Base-by-base conservation (phyloP, 1,284 basidiomycete genomes). In the Quambalaria eucalypti region DNA sequence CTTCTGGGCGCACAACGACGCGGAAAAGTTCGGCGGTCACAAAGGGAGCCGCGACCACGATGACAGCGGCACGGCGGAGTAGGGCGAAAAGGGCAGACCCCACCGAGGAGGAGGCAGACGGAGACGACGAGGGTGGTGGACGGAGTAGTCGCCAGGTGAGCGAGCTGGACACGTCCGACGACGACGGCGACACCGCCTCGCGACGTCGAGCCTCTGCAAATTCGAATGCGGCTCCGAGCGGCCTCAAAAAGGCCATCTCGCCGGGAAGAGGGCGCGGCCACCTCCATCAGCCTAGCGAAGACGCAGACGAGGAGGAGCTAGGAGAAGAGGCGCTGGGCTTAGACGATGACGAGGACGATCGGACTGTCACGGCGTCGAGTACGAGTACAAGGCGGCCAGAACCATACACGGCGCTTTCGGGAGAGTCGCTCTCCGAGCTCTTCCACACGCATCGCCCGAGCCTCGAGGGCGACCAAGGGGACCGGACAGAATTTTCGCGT, bases 251-350 rank as follows among this genome's bases (percentile, higher is more conserved):
- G 12, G 40, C 40, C 12, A n/a, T 8, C 40, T 29, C 47, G 47
- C 5, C 12, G 9, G 5, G 2, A 48, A 16, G 5, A 31, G 19
- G 25, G 25, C 10, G 38, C 55, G 36, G 7, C 50, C 19, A 23
- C 30, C n/a, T 28, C 55, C 44, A 53, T 51, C 19, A 52, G 19
- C 29, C 53, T 23, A 39, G 54, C 57, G 39, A 56, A 48, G 3
- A 54, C 55, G 28, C 44, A n/a, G 40, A 52, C 55, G 21, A 56
- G 25, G 12, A 60, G n/a, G n/a, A n/a, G n/a, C n/a, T n/a, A n/a
- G n/a, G n/a, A n/a, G n/a, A n/a, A n/a, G n/a, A n/a, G n/a, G n/a
- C n/a, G n/a, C n/a, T n/a, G n/a, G n/a, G n/a, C n/a, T n/a, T n/a
- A n/a, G n/a, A n/a, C n/a, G n/a, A n/a, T n/a, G n/a, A n/a, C n/a